Percentiles rank a stretch among this genome's conserved stretches.
Conservation (phyloP, 306 rosid species). For the Inga leiocalycina region DNA sequence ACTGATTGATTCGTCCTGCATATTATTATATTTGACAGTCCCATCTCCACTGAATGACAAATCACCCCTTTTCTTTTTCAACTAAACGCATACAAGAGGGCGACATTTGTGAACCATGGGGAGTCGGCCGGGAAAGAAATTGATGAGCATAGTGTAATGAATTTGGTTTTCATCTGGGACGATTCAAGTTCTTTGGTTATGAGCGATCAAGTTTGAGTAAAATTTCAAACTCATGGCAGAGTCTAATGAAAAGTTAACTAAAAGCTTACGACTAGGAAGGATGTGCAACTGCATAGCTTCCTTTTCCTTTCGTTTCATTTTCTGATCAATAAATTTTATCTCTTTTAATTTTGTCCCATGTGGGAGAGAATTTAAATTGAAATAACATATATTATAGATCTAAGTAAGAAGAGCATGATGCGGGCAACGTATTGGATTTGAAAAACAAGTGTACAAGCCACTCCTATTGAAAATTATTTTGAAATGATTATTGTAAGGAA, state of each 20-base stretch:
- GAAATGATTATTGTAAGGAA: not conserved
- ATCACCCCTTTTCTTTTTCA: too few relatives aligned
- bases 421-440: not conserved
- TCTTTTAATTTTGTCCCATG: not conserved
- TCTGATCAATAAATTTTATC: not conserved
- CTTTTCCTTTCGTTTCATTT: too few relatives aligned
- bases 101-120: not conserved
- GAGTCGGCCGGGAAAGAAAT: not conserved
- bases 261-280: not conserved
- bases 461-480: conserved; percentile 17
- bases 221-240: not conserved
- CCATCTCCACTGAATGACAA: not conserved
- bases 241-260: not conserved
- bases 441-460: conserved; percentile 15
- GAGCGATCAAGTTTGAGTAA: too few relatives aligned
- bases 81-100: not conserved
- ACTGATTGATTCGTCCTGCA: not conserved
- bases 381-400: not conserved
- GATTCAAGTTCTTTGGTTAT: not conserved
- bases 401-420: conserved; percentile 24
- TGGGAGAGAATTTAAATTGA: not conserved
- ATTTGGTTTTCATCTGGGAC: too few relatives aligned
- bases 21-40: not conserved
- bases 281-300: too few relatives aligned
- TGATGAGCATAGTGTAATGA: not conserved